Percentiles rank a stretch among this genome's conserved stretches.
Evolutionary conservation across 257 asterid species (phyloP).

Genomic region (Cinchona pubescens): DNA sequence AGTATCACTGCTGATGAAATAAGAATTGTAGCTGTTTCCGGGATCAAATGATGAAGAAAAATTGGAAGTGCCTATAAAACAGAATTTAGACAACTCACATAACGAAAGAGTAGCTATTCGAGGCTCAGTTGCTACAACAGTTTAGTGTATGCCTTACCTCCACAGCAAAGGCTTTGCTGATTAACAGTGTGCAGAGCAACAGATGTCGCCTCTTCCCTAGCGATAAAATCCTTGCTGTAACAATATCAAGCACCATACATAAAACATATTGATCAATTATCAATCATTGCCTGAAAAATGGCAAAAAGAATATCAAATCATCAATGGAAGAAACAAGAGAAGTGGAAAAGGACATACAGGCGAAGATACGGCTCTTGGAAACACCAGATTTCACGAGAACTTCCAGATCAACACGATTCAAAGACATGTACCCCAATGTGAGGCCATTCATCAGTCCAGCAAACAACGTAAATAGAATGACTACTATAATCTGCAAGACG

Average conservation of each 20-base stretch:
- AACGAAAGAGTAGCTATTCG: not conserved
- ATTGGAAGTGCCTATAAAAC: constrained; percentile 78
- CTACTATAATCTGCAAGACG: constrained; percentile 18
- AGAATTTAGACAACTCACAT: not conserved
- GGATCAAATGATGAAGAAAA: constrained; percentile 53
- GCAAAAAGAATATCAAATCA: not conserved
- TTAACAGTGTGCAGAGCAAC: constrained; percentile 69
- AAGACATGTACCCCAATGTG: constrained; percentile 38
- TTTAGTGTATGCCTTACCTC: constrained; percentile 41
- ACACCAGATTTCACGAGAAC: constrained; percentile 34
- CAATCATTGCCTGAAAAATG: not conserved
- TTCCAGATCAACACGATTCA: constrained; percentile 36
- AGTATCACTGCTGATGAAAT: constrained; percentile 74
- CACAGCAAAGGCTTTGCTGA: constrained; percentile 78
- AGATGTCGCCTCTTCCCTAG: constrained; percentile 68
- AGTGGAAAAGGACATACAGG: constrained; percentile 14
- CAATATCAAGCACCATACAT: not conserved
- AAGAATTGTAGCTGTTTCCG: constrained; percentile 76
- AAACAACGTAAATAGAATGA: constrained; percentile 13
- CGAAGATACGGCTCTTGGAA: constrained; percentile 24
- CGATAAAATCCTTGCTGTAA: constrained; percentile 62
- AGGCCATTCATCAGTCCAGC: constrained; percentile 39
- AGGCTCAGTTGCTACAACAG: not conserved
- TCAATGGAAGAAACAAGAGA: constrained; percentile 4
- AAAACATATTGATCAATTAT: not conserved